Evolutionary conservation across 768 basidiomycete species (phyloP), one percentile per base, ranked within the genome.

Genomic region (Podaxis sp.): DNA sequence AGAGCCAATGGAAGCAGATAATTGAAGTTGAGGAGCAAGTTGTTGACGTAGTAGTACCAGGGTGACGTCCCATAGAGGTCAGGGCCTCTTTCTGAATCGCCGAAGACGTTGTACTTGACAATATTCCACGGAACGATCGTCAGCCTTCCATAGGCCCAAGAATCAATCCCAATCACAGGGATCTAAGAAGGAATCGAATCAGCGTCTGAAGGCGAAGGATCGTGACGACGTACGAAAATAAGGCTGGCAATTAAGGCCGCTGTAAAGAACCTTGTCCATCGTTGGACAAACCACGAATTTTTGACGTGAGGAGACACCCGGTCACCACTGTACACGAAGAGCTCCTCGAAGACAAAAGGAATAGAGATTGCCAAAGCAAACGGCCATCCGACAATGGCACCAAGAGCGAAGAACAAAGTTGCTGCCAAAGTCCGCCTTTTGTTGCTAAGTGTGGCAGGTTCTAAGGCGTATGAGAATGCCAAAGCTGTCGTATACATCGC

Each of bases 1-100:
- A 99, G 78, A 0, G 96, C 93, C 65, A 98, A 82, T 1, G 88
- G 88, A 15, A 91, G 74, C 60, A 95, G 76, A 60, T 94, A 75
- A 77, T 99, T 99, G 84, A 99, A 97, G 80, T 97, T 99, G 64
- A 99, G 84, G 64, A 91, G 78, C 62, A 97, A 86, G 76, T 99
- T 99, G 66, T 85, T 76, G 65, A 96, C 66, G 77, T 99, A 99
- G 76, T 87, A 99, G 58, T 84, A 77, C 83, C 87, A 87, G 8
- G 96, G 92, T 53, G 90, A 89, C 20, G 92, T 95, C 52, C 97
- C 97, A 73, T 99, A 99, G 24, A 99, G 84, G 59, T 88, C 84
- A n/a, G 97, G 95, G 1, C 96, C 95, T 33, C 89, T 87, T 50
- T 85, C 83, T 49, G 84, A 73, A 37, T 86, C 85, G 15, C 91